These are phyloP conservation scores for Psidium guajava DNA, from an alignment of 345 rosid genomes.

Conservation along the genomic window DNA sequence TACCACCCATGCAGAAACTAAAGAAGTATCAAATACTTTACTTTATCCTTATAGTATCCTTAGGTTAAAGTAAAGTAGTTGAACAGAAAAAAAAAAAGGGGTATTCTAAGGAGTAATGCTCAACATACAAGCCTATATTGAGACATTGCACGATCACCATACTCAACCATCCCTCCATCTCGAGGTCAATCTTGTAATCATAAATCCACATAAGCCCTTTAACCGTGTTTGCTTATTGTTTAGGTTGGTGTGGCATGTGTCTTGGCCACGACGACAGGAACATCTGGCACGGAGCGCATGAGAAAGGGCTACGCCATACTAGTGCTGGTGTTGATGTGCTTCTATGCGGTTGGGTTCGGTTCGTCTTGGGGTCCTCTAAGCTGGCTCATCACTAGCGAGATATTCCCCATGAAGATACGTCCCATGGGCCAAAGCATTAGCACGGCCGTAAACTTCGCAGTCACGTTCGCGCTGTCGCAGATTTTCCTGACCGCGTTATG, in stretches of 20 bases:
- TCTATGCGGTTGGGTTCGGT: slow-evolving; percentile 48
- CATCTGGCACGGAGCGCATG: slow-evolving; percentile 23
- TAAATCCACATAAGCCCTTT: background rate
- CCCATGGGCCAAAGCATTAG: slow-evolving; percentile 45
- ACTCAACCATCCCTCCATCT: background rate
- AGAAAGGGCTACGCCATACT: slow-evolving; percentile 17
- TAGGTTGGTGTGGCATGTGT: slow-evolving; percentile 19
- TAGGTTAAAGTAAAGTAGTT: too few species aligned
- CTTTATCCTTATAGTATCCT: too few species aligned
- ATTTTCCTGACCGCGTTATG: slow-evolving; percentile 45
- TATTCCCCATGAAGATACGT: slow-evolving; percentile 40
- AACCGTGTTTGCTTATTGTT: background rate
- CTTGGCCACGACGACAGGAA: slow-evolving; percentile 20
- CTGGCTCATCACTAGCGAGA: slow-evolving; percentile 53
- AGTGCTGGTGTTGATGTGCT: slow-evolving; percentile 30
- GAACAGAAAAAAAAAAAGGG: too few species aligned
- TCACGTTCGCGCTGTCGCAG: slow-evolving; percentile 32
- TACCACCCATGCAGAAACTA: background rate
- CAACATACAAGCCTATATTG: background rate
- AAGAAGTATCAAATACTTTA: background rate
- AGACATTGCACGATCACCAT: background rate
- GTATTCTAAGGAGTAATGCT: background rate
- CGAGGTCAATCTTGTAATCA: background rate
- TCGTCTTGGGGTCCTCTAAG: slow-evolving; percentile 60
- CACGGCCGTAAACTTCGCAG: slow-evolving; percentile 25